These are phyloP conservation scores for Mesembryanthemum crystallinum DNA, from an alignment of 148 eudicot genomes.

Conservation along the genomic window DNA sequence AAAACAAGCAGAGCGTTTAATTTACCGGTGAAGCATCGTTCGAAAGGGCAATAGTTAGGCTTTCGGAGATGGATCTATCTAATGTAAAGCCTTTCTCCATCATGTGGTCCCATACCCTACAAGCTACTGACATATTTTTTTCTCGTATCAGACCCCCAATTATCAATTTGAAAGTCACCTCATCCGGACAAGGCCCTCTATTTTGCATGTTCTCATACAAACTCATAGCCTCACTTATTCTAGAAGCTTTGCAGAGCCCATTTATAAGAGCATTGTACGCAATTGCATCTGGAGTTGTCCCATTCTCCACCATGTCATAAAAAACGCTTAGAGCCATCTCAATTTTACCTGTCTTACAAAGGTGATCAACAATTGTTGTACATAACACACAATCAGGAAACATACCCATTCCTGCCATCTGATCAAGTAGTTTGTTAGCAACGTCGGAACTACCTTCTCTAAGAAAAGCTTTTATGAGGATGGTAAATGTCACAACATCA, in stretches of 20 bases:
- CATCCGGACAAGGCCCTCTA: constrained; percentile 65
- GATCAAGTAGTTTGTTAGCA: constrained; percentile 64
- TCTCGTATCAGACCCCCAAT: constrained; percentile 64
- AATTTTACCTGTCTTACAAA: constrained; percentile 59
- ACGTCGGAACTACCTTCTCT: constrained; percentile 50
- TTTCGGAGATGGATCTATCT: constrained; percentile 60
- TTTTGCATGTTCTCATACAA: constrained; percentile 61
- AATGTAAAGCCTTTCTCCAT: constrained; percentile 94
- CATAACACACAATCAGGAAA: constrained; percentile 60
- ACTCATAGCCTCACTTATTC: constrained; percentile 65
- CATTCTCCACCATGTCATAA: constrained; percentile 65
- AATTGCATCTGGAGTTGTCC: constrained; percentile 65
- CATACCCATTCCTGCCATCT: constrained; percentile 67
- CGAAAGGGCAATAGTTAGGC: constrained; percentile 52
- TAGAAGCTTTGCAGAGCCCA: constrained; percentile 72
- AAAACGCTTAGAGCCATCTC: constrained; percentile 58
- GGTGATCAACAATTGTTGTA: constrained; percentile 68
- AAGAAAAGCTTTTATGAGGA: constrained; percentile 71
- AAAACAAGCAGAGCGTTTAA: neutral
- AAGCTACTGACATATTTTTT: constrained; percentile 61
- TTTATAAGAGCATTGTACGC: constrained; percentile 73
- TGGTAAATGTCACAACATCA: constrained; percentile 79
- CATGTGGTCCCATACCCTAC: constrained; percentile 87
- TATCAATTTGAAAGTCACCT: constrained; percentile 71
- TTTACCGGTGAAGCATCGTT: constrained; percentile 23